Percentiles rank a stretch among this genome's conserved stretches.
phyloP scores from a whole-genome alignment of 2,329 filamentous ascomycete genomes.

The Ceratocystis cubensis region DNA sequence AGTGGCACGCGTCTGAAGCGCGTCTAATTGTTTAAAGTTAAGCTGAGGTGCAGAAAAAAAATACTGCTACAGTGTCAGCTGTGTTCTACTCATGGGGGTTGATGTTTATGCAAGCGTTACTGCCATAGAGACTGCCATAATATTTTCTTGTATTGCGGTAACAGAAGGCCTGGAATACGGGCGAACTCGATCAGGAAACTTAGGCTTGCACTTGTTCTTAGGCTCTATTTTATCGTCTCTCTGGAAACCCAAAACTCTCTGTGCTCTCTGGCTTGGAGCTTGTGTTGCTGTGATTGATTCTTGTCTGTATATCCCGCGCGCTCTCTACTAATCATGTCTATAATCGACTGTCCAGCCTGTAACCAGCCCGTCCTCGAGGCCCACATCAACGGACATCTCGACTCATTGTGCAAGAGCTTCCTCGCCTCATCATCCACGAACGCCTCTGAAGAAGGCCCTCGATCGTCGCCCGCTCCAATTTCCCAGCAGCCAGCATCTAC shows the following conservation, averaged over 20 bases:
- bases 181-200: too few relatives aligned
- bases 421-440: slow-evolving; percentile 35
- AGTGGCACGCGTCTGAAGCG: slow-evolving; percentile 2
- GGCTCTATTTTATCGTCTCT: too few relatives aligned
- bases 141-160: too few relatives aligned
- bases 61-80: neutral
- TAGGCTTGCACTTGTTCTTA: too few relatives aligned
- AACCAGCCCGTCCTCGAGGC: slow-evolving; percentile 55
- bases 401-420: slow-evolving; percentile 63
- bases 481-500: slow-evolving; percentile 21
- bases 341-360: slow-evolving; percentile 73
- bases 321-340: slow-evolving; percentile 15
- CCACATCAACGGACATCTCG: slow-evolving; percentile 83
- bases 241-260: neutral
- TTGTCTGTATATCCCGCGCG: neutral
- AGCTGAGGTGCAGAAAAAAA: neutral
- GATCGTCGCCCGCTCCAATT: slow-evolving; percentile 15
- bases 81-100: too few relatives aligned
- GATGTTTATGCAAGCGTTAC: too few relatives aligned
- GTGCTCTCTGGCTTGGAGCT: neutral
- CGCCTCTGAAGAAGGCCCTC: neutral
- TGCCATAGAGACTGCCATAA: too few relatives aligned
- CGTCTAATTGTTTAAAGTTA: neutral
- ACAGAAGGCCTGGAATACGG: too few relatives aligned
- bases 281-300: neutral